Evolutionary conservation across 129 eudicot genomes (phyloP).

Genomic region (Helianthus tuberosus): DNA sequence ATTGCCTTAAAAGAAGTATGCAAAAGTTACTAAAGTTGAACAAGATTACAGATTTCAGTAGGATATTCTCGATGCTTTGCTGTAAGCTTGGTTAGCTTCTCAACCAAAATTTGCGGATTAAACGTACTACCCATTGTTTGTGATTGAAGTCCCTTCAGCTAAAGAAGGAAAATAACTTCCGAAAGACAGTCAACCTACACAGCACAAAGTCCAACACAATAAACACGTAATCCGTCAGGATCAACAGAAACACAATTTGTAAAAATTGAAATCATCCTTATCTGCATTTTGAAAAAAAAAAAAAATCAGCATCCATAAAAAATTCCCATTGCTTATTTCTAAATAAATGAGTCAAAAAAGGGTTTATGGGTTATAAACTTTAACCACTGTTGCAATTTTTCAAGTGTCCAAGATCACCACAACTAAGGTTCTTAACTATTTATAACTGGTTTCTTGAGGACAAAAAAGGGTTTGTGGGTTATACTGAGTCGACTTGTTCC

Average conservation of each 20-base stretch:
- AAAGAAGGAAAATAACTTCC: conserved; percentile 23
- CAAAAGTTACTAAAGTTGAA: background rate
- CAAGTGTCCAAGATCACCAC: no score
- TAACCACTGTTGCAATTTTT: no score
- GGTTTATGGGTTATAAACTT: no score
- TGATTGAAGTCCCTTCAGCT: conserved; percentile 23
- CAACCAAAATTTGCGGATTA: conserved; percentile 81
- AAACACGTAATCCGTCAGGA: background rate
- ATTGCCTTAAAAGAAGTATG: background rate
- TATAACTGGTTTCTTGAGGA: no score
- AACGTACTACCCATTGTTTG: conserved; percentile 71
- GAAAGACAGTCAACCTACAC: conserved; percentile 41
- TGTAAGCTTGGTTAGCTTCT: conserved; percentile 90
- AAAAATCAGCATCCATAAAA: background rate
- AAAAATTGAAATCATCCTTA: background rate
- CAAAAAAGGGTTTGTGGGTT: no score
- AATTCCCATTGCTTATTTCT: background rate
- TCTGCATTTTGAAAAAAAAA: background rate
- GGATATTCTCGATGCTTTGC: conserved; percentile 99
- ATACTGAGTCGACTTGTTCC: no score
- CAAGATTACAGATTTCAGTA: conserved; percentile 20
- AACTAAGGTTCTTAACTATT: no score
- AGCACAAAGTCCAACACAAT: conserved; percentile 22
- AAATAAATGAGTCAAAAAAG: background rate
- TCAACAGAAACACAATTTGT: conserved; percentile 11